A percentile compares a stretch with the other conserved stretches of the same genome.
Conservation (phyloP, 2,329 filamentous ascomycete species). For the Didymella glomerata region DNA sequence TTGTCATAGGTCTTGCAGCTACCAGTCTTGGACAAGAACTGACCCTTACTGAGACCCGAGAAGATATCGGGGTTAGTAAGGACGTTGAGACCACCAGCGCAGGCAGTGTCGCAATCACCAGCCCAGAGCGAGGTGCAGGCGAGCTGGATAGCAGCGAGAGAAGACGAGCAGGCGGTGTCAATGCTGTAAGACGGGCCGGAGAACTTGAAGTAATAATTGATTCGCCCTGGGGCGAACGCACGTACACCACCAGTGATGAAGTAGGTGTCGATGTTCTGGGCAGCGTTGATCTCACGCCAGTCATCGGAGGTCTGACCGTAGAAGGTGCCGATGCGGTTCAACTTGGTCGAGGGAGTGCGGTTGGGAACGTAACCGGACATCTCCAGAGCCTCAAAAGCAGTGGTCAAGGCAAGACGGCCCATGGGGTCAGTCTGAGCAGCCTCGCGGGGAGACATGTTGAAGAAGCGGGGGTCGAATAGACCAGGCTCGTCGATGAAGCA, state of each 20-base stretch:
- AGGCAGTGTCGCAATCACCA: conserved; percentile 81
- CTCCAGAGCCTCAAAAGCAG: conserved; percentile 82
- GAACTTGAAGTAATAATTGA: conserved; percentile 82
- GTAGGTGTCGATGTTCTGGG: conserved; percentile 75
- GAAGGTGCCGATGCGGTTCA: conserved; percentile 73
- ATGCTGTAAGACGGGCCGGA: conserved; percentile 75
- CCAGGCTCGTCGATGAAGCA: conserved; percentile 80
- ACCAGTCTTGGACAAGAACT: conserved; percentile 79
- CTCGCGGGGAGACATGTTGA: conserved; percentile 86
- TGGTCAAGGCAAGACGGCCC: conserved; percentile 77
- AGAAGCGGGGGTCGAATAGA: conserved; percentile 82
- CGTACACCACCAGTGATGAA: conserved; percentile 70
- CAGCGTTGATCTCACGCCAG: conserved; percentile 77
- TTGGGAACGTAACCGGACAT: conserved; percentile 81
- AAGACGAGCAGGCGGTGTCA: conserved; percentile 82
- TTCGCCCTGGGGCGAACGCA: conserved; percentile 69
- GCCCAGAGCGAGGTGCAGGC: conserved; percentile 77
- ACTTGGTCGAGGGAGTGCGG: conserved; percentile 71
- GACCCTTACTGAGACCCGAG: conserved; percentile 75
- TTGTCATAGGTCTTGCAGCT: conserved; percentile 84
- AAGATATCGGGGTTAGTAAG: conserved; percentile 85
- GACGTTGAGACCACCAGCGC: conserved; percentile 80
- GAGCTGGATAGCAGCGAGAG: conserved; percentile 74
- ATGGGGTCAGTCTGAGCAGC: conserved; percentile 83
- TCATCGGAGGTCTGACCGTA: conserved; percentile 80